Conservation (phyloP, 768 basidiomycete species). For the Termitomyces sp. region DNA sequence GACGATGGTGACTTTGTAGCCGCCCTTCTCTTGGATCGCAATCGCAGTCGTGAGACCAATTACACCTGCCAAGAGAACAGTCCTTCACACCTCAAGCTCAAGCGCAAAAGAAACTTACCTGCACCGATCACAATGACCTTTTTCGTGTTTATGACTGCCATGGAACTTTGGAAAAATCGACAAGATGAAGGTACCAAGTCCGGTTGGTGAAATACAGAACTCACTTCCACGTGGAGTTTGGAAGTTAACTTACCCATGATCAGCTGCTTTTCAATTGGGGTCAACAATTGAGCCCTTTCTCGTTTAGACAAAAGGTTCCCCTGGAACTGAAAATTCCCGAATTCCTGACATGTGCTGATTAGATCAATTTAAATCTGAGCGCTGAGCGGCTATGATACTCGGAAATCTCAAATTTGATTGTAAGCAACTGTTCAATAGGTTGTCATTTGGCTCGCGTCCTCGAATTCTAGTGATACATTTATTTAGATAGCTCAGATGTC, state of each 20-base stretch:
- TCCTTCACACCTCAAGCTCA: not conserved
- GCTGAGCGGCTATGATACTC: not conserved
- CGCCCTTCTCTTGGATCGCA: constrained; percentile 54
- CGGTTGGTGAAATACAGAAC: too few species aligned
- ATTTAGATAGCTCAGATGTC: not conserved
- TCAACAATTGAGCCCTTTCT: not conserved
- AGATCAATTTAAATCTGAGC: not conserved
- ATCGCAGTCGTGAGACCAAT: constrained; percentile 73
- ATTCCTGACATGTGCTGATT: not conserved
- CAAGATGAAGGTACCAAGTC: not conserved
- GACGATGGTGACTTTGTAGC: constrained; percentile 60
- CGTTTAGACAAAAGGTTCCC: not conserved
- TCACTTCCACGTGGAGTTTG: not conserved
- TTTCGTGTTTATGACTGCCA: constrained; percentile 9
- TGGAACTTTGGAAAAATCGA: not conserved
- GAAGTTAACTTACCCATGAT: not conserved
- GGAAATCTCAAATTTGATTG: not conserved
- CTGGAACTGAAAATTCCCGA: not conserved
- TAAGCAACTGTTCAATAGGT: not conserved
- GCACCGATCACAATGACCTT: constrained; percentile 27
- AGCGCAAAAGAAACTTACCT: constrained; percentile 13
- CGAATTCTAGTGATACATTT: not conserved
- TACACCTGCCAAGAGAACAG: constrained; percentile 43
- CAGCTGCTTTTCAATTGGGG: not conserved
- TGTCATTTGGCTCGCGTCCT: not conserved